These are phyloP conservation scores for Candida qinlingensis DNA, from an alignment of 805 yeast species.

Conservation along the genomic window DNA sequence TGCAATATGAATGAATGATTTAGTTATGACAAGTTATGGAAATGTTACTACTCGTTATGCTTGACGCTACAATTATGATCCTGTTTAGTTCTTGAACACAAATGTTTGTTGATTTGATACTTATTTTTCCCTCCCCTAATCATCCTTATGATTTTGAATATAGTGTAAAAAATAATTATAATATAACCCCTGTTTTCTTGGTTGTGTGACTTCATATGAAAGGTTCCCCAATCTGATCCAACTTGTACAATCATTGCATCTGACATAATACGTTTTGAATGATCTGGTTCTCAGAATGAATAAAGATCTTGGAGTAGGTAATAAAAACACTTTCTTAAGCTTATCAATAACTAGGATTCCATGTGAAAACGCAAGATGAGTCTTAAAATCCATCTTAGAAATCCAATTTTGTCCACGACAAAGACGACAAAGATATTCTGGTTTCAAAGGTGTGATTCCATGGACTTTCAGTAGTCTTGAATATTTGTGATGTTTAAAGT, in stretches of 20 bases:
- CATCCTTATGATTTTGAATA: constrained; percentile 12
- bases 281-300: constrained; percentile 9
- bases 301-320: constrained; percentile 17
- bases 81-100: neutral
- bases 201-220: neutral
- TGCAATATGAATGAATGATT: constrained; percentile 10
- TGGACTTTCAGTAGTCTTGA: constrained; percentile 6
- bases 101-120: neutral
- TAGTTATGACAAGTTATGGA: neutral
- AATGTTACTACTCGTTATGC: neutral
- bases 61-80: neutral
- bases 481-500: constrained; percentile 8
- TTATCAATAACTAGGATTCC: constrained; percentile 15
- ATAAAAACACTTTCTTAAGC: neutral
- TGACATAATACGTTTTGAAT: constrained; percentile 10
- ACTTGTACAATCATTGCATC: constrained; percentile 16
- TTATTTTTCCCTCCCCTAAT: neutral
- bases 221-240: constrained; percentile 21
- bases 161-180: constrained; percentile 20
- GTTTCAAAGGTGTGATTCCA: neutral
- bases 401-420: constrained; percentile 25
- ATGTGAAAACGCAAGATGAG: constrained; percentile 23
- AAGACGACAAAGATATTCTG: constrained; percentile 22
- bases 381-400: constrained; percentile 6
- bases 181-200: constrained; percentile 17